Evolutionary conservation across 78 protist genomes (phyloP), one percentile per base, ranked within the genome.

Genomic region (Protostelium mycophagum): DNA sequence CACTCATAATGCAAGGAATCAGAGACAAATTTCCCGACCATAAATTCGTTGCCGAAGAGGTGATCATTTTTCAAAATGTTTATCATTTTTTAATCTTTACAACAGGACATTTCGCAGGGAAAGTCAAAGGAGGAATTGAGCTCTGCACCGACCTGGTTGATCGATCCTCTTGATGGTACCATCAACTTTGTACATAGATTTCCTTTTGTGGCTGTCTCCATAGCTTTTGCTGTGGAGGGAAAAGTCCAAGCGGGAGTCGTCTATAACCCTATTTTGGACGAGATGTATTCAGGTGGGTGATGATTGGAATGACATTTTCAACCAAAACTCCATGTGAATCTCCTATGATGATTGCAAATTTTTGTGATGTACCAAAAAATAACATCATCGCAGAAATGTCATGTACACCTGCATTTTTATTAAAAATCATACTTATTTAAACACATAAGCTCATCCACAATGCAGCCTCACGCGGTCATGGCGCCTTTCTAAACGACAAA

Each of bases 111-210:
- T 16, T 51, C 73, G 5, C 73, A 51, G 16, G 73, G 73, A 51
- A 51, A 51, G 16, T 5, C 73, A 16, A 51, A 51, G 73, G 73
- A 51, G 73, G 73, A 51, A 51, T 16, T 51, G 90, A 89, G 94
- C 1, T 91, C 92, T 63, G 95, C 83, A 1, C 95, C 95, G n/a
- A 96, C 97, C 5, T 97, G 97, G 97, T 89, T 97, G 35, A 84
- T 93, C 37, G 98, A 97, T 86, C 98, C 98, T 16, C 85, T 97
- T 37, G 98, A 97, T 89, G 98, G 98, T 83, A 97, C 98, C 31
- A 97, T 97, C 1, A 97, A 97, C 83, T 96, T 96, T 87, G 96
- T 93, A 28, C 95, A 94, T 34, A 87, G 93, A 73, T 87, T 95
- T 91, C 95, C 95, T 87, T 90, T 89, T 34, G 88, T 89, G 83